phyloP scores from a whole-genome alignment of 495 filamentous ascomycete genomes.

The Delitschia confertaspora region DNA sequence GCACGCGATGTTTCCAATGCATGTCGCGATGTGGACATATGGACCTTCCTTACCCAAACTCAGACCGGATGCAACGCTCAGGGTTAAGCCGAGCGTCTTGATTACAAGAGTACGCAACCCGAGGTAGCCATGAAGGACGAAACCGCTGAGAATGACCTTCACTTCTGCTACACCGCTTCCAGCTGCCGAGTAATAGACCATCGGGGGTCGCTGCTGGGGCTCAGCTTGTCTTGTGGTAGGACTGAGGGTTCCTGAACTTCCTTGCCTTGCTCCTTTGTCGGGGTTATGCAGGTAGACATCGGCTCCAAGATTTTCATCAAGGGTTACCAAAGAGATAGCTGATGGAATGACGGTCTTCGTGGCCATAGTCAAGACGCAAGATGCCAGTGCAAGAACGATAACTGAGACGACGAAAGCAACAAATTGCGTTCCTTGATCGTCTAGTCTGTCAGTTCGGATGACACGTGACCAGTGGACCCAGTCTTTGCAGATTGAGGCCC shows the following conservation, averaged over 20 bases:
- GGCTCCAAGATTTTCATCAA: slow-evolving; percentile 69
- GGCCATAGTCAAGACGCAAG: slow-evolving; percentile 71
- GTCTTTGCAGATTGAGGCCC: slow-evolving; percentile 48
- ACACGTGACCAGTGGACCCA: slow-evolving; percentile 74
- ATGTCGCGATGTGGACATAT: slow-evolving; percentile 94
- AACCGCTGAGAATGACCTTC: slow-evolving; percentile 93
- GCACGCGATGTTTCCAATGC: slow-evolving; percentile 90
- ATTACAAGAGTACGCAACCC: slow-evolving; percentile 80
- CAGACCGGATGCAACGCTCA: slow-evolving; percentile 85
- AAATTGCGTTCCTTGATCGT: slow-evolving; percentile 62
- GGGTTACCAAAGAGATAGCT: slow-evolving; percentile 69
- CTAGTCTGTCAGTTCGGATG: slow-evolving; percentile 45
- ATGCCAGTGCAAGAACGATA: slow-evolving; percentile 59
- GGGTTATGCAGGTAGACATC: slow-evolving; percentile 33
- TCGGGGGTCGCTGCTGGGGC: slow-evolving; percentile 48
- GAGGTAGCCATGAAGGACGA: slow-evolving; percentile 92
- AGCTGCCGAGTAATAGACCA: slow-evolving; percentile 91
- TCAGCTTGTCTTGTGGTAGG: slow-evolving; percentile 29
- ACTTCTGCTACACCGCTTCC: slow-evolving; percentile 97
- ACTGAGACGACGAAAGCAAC: slow-evolving; percentile 61
- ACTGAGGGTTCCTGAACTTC: slow-evolving; percentile 32
- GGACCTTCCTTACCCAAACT: slow-evolving; percentile 96
- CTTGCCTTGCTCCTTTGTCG: slow-evolving; percentile 35
- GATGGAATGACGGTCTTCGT: slow-evolving; percentile 91
- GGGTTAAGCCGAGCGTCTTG: slow-evolving; percentile 73